Base-by-base conservation (phyloP, 2,329 filamentous ascomycete genomes). In the Aspergillus alliaceus region DNA sequence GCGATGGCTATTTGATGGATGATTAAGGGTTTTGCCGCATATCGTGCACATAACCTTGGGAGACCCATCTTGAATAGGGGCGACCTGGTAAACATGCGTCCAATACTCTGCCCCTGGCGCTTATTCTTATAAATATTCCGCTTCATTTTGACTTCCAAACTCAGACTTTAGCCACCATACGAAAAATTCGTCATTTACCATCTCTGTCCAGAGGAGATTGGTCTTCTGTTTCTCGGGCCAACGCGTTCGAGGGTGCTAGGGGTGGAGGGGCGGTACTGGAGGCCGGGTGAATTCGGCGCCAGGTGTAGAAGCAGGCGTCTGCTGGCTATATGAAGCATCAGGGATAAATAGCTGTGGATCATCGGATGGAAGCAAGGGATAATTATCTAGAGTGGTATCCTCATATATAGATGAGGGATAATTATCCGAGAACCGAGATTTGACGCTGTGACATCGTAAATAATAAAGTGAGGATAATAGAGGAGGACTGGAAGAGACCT, bases 11-110 rank as follows among this genome's bases (percentile, higher is more conserved):
- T 46, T 27, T 22, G 29, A 39, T 35, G 29, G 51, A 22, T 53
- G 20, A 18, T 24, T 53, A 2, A 53, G 22, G 32, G 20, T 46
- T 15, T 53, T 7, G 35, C 25, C 20, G 18, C 27, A 53, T 46
- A 12, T 35, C 47, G 46, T 53, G 14, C 27, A 47, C 27, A 53
- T 53, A 53, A 53, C 39, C 40, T 37, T 47, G 11, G 29, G 20
- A 12, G 31, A 18, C 11, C 29, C 8, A 47, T 53, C 20, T 47
- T 46, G 12, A 27, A 53, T 53, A 47, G 51, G 20, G 37, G 39
- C 39, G 18, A 53, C 25, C 18, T 46, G 39, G 29, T 47, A 9
- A 37, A 53, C 46, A 27, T 53, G 12, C 12, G 20, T 12, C 39
- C 27, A 47, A 42, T n/a, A 40, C 27, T 51, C 34, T 31, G 34